Evolutionary conservation across 306 rosid species (phyloP), one percentile per base, ranked within the genome.

Genomic region (Begonia masoniana): DNA sequence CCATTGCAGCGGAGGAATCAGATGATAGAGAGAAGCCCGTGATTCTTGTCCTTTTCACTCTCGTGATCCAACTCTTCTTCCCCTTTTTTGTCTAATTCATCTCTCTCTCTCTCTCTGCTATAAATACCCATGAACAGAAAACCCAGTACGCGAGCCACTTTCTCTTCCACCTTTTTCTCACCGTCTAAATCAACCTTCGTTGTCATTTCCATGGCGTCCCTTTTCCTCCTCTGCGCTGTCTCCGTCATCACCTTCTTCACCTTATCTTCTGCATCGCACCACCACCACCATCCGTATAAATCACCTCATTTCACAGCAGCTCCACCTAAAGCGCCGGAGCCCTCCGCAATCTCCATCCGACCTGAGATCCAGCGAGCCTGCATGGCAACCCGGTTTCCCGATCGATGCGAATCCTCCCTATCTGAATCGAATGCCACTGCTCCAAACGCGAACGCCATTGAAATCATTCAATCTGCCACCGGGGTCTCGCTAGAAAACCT

Each of bases 331-430:
- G 35, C 35, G 3, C 43, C 15, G 3, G 11, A 35, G 13, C 16
- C 52, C 3, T 10, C 13, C 4, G 14, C 11, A 47, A 50, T 1
- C 56, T 61, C 35, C 48, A 7, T 46, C 43, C 15, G 3, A 0
- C 39, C 63, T 2, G 56, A 10, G 13, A 71, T 81, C 65, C 82
- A 57, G 4, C 60, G 21, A 10, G 86, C 82, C 60, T 91, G 99
- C 72, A 59, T 57, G 4, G 94, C 94, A 53, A 86, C 99, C 4
- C 92, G 88, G 46, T 91, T 81, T 69, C 84, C 88, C 0, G 71
- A 66, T 24, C 61, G 43, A 41, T 91, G 99, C 64, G 46, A 56
- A 16, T 15, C 75, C 55, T 62, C 92, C 15, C 65, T 91, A 5
- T 0, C 78, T 50, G 48, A 64, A 50, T 45, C 65, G 46, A 16